A percentile compares a stretch with the other conserved stretches of the same genome.
These are phyloP conservation scores for Penstemon davidsonii DNA, from an alignment of 257 asterid species.

Conservation along the genomic window DNA sequence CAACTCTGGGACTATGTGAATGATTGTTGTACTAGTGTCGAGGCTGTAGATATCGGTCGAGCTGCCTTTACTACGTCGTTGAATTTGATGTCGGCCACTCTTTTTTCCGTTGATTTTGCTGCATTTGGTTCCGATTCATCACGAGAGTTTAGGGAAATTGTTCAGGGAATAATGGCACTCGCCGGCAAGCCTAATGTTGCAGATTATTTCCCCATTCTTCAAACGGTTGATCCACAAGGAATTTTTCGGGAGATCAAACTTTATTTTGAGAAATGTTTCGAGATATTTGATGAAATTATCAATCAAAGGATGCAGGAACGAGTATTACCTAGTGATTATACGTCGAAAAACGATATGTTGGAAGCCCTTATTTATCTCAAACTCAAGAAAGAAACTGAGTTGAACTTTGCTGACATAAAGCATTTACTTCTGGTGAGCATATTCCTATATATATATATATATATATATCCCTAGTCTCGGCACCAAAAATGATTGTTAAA, in stretches of 20 bases:
- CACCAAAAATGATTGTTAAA: no score
- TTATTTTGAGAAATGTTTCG: slow-evolving; percentile 37
- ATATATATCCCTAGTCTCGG: no score
- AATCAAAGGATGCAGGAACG: slow-evolving; percentile 36
- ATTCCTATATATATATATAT: no score
- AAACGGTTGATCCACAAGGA: slow-evolving; percentile 50
- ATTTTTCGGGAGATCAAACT: slow-evolving; percentile 23
- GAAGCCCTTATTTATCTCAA: slow-evolving; percentile 33
- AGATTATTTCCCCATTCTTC: slow-evolving; percentile 15
- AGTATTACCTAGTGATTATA: no score
- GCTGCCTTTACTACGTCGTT: slow-evolving; percentile 28
- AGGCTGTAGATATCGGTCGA: slow-evolving; percentile 16
- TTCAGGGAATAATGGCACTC: slow-evolving; percentile 5
- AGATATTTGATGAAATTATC: slow-evolving; percentile 37
- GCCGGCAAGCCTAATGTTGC: slow-evolving; percentile 15
- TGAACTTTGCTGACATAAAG: slow-evolving; percentile 29
- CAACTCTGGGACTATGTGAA: slow-evolving; percentile 13
- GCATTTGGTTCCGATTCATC: slow-evolving; percentile 10
- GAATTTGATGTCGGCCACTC: slow-evolving; percentile 21
- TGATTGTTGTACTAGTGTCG: slow-evolving; percentile 5
- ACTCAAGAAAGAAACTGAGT: slow-evolving; percentile 29
- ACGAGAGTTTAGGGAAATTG: slow-evolving; percentile 22
- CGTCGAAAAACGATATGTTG: slow-evolving; percentile 31
- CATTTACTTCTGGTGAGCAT: slow-evolving; percentile 35
- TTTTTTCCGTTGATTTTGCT: slow-evolving; percentile 23